Percentiles rank a stretch among this genome's conserved stretches.
These are phyloP conservation scores for Betula pendula DNA, from an alignment of 306 rosid genomes.

Conservation along the genomic window DNA sequence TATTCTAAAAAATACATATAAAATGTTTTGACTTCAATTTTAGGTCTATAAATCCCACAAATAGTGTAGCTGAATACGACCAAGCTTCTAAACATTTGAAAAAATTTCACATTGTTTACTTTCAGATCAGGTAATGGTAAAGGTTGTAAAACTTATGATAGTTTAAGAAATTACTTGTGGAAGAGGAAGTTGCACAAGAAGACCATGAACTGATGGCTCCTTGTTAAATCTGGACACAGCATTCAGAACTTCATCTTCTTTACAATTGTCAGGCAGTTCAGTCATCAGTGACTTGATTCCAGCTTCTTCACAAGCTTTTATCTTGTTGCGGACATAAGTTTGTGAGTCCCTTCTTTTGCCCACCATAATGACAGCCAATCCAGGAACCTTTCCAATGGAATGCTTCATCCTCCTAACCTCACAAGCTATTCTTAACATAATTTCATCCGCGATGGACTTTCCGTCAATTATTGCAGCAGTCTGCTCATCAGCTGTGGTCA, in stretches of 20 bases:
- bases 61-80: not conserved
- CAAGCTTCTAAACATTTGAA: conserved; percentile 7
- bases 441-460: conserved; percentile 60
- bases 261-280: conserved; percentile 58
- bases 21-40: no score
- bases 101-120: conserved; percentile 7
- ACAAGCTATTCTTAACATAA: conserved; percentile 58
- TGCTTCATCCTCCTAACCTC: conserved; percentile 81
- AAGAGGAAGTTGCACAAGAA: conserved; percentile 97
- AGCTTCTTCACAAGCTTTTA: conserved; percentile 79
- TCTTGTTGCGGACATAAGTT: conserved; percentile 79
- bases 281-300: conserved; percentile 67
- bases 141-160: conserved; percentile 19
- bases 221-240: conserved; percentile 55
- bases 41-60: not conserved
- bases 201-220: conserved; percentile 87
- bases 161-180: conserved; percentile 81
- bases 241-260: conserved; percentile 59
- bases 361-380: conserved; percentile 82
- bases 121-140: conserved; percentile 20
- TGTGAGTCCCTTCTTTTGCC: conserved; percentile 86
- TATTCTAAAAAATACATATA: not conserved
- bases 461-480: conserved; percentile 66
- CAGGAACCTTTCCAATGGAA: conserved; percentile 67
- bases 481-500: conserved; percentile 47